Percentiles rank a stretch among this genome's conserved stretches.
These are phyloP conservation scores for Trapa incisa DNA, from an alignment of 345 rosid genomes.

Conservation along the genomic window DNA sequence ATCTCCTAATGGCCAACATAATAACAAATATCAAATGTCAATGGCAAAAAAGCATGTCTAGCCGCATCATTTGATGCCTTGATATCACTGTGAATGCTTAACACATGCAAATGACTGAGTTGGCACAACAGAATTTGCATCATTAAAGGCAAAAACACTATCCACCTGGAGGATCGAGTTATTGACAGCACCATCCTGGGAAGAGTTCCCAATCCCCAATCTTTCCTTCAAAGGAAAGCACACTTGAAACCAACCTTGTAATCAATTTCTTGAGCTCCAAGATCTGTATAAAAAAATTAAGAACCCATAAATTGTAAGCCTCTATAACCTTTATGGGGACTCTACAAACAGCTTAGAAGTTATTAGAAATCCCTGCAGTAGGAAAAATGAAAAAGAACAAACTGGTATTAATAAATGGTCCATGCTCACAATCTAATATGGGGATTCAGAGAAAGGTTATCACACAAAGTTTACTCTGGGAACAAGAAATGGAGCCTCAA, in stretches of 20 bases:
- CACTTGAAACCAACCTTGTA: slow-evolving; percentile 62
- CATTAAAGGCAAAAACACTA: slow-evolving; percentile 9
- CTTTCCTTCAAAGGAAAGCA: slow-evolving; percentile 63
- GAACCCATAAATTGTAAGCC: not conserved
- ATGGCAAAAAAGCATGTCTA: not conserved
- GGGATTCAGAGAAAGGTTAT: not conserved
- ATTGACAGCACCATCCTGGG: slow-evolving; percentile 23
- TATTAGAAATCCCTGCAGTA: not conserved
- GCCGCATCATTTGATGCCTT: not conserved
- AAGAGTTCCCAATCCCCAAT: slow-evolving; percentile 48
- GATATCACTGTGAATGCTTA: not conserved
- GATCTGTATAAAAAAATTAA: slow-evolving; percentile 35
- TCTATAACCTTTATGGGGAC: not conserved
- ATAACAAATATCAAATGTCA: not conserved
- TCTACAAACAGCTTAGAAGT: not conserved
- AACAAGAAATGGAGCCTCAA: not conserved
- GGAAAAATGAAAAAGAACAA: not conserved
- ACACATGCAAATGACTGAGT: not conserved
- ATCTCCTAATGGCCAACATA: not conserved
- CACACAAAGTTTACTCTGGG: not conserved
- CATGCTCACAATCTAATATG: not conserved
- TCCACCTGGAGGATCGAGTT: slow-evolving; percentile 52
- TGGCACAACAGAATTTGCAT: not conserved
- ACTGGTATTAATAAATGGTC: not conserved
- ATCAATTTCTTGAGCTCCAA: slow-evolving; percentile 59